A percentile compares a stretch with the other conserved stretches of the same genome.
phyloP scores from a whole-genome alignment of 164 flowering plant species.

The Aristolochia fimbriata region DNA sequence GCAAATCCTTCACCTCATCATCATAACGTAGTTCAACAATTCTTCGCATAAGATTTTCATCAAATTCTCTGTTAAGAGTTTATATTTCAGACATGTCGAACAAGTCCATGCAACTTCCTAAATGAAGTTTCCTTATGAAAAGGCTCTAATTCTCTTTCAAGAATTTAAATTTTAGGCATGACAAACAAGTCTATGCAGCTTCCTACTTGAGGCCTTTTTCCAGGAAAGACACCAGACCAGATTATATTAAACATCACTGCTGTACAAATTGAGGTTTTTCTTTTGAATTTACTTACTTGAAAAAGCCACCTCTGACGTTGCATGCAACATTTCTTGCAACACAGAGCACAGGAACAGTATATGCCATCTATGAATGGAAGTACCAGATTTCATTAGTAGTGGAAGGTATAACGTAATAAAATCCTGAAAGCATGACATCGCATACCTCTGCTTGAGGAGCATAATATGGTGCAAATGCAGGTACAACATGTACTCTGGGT shows the following conservation, averaged over 20 bases:
- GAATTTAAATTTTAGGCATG: not conserved
- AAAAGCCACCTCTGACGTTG: conserved; percentile 89
- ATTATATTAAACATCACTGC: not conserved
- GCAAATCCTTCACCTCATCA: conserved; percentile 60
- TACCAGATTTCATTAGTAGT: not conserved
- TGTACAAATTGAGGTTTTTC: not conserved
- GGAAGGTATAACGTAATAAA: not conserved
- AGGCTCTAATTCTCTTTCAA: conserved; percentile 79
- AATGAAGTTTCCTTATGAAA: no score
- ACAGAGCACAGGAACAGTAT: conserved; percentile 84
- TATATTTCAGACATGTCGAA: not conserved
- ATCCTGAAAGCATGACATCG: not conserved
- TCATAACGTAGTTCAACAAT: conserved; percentile 63
- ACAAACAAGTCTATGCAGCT: not conserved
- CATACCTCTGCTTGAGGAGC: conserved; percentile 99
- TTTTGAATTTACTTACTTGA: conserved; percentile 52
- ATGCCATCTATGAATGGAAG: conserved; percentile 47
- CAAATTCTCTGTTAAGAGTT: conserved; percentile 58
- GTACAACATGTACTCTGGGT: conserved; percentile 94
- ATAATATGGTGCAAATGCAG: conserved; percentile 88
- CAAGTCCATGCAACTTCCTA: no score
- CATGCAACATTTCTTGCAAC: conserved; percentile 99
- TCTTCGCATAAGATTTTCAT: conserved; percentile 53
- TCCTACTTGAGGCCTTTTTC: not conserved
- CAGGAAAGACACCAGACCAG: not conserved